A percentile compares a stretch with the other conserved stretches of the same genome.
Evolutionary conservation across 225 moss, liverwort and hornwort genomes (phyloP).

Genomic region (Climacium dendroides): DNA sequence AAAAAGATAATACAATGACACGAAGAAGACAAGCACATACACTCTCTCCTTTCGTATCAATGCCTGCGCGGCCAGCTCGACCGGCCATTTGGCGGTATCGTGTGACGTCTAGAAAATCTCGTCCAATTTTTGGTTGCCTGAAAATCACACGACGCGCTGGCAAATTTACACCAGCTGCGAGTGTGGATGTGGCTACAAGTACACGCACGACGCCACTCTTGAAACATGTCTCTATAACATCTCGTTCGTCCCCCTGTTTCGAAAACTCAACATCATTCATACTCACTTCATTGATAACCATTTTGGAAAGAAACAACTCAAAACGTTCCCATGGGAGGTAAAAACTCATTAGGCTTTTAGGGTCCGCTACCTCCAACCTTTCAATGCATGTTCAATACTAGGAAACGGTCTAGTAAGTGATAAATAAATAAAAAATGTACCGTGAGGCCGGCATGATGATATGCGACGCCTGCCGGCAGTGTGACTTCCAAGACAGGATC

Average conservation of each 20-base stretch:
- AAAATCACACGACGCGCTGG: constrained; percentile 95
- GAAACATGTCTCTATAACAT: constrained; percentile 83
- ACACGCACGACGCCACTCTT: constrained; percentile 80
- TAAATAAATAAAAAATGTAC: constrained; percentile 9
- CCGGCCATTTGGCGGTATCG: constrained; percentile 98
- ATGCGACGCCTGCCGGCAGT: constrained; percentile 79
- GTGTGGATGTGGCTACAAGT: constrained; percentile 91
- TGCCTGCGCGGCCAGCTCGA: constrained; percentile 95
- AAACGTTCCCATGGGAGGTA: neutral
- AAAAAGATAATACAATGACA: neutral
- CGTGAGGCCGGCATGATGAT: constrained; percentile 97
- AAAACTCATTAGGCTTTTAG: neutral
- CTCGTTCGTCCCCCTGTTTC: constrained; percentile 73
- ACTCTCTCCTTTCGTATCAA: constrained; percentile 95
- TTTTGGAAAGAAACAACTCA: neutral
- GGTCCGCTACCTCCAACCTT: neutral
- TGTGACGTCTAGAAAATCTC: constrained; percentile 84
- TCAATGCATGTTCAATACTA: neutral
- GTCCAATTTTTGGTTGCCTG: constrained; percentile 86
- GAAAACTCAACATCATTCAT: neutral
- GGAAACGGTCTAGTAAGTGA: neutral
- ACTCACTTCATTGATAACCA: neutral
- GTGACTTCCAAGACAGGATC: constrained; percentile 72
- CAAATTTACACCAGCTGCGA: constrained; percentile 91
- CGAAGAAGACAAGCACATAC: constrained; percentile 34